Evolutionary conservation across 2,329 filamentous ascomycete species (phyloP).

Genomic region (Neurospora sp.): DNA sequence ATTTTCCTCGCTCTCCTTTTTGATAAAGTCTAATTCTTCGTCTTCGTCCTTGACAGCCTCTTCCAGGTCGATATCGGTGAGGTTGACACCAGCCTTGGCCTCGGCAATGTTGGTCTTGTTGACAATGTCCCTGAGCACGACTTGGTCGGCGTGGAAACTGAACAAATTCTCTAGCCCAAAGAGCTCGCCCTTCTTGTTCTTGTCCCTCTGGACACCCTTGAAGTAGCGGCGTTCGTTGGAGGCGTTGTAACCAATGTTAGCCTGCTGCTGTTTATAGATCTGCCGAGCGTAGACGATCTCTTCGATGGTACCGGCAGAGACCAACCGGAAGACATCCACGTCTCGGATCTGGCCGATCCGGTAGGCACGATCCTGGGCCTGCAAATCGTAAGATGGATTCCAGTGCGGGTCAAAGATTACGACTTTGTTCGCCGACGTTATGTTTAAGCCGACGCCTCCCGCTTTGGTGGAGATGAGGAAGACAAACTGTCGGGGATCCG

Average conservation of each 20-base stretch:
- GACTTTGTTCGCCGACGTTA: constrained; percentile 95
- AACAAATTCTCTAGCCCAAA: constrained; percentile 87
- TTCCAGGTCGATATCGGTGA: constrained; percentile 67
- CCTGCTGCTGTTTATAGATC: constrained; percentile 98
- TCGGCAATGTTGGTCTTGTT: constrained; percentile 98
- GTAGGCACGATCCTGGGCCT: constrained; percentile 93
- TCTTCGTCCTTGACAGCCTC: constrained; percentile 41
- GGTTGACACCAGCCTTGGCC: constrained; percentile 70
- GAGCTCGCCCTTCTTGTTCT: constrained; percentile 78
- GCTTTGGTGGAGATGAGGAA: constrained; percentile 93
- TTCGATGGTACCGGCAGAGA: constrained; percentile 87
- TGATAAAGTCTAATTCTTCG: constrained; percentile 28
- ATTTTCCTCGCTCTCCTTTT: constrained; percentile 36
- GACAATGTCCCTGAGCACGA: constrained; percentile 86
- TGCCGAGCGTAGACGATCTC: constrained; percentile 96
- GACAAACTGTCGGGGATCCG: constrained; percentile 77
- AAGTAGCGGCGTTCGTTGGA: constrained; percentile 91
- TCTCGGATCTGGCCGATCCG: constrained; percentile 87
- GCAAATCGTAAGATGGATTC: constrained; percentile 91
- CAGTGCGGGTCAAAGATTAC: constrained; percentile 96
- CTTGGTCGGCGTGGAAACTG: constrained; percentile 65
- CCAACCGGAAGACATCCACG: constrained; percentile 88
- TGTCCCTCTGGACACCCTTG: constrained; percentile 80
- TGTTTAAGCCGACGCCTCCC: constrained; percentile 89
- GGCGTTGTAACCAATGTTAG: constrained; percentile 92